Evolutionary conservation across 148 eudicot genomes (phyloP).

Genomic region (Euryodendron excelsum): DNA sequence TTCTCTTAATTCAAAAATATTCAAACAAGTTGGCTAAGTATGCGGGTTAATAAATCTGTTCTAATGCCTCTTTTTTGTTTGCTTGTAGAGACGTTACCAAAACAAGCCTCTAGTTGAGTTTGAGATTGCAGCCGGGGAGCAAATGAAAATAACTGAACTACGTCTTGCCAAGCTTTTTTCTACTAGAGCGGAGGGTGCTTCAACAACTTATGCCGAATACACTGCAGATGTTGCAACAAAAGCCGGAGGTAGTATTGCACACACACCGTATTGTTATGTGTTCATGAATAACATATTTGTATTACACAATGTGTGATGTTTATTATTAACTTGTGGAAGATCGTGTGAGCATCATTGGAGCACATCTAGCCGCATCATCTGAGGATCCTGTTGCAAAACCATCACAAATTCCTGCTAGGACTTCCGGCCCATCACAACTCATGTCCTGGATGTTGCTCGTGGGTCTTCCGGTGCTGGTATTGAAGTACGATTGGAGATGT

Average conservation of each 20-base stretch:
- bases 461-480: slow-evolving; percentile 72
- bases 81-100: slow-evolving; percentile 64
- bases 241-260: slow-evolving; percentile 63
- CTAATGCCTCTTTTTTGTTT: not conserved
- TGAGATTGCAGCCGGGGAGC: slow-evolving; percentile 86
- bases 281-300: not conserved
- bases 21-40: not conserved
- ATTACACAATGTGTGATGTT: not conserved
- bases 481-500: slow-evolving; percentile 69
- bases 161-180: slow-evolving; percentile 79
- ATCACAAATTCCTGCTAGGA: slow-evolving; percentile 46
- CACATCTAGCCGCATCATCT: slow-evolving; percentile 57
- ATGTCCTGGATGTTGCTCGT: slow-evolving; percentile 67
- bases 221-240: slow-evolving; percentile 39
- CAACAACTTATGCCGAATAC: slow-evolving; percentile 18
- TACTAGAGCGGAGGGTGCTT: slow-evolving; percentile 29
- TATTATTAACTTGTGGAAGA: slow-evolving; percentile 67
- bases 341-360: slow-evolving; percentile 70
- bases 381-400: slow-evolving; percentile 30
- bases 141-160: slow-evolving; percentile 89
- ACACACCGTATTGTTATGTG: not conserved
- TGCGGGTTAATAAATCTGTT: not conserved
- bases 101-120: slow-evolving; percentile 90
- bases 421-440: slow-evolving; percentile 90
- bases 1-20: not conserved